These are phyloP conservation scores for Quercus agrifolia DNA, from an alignment of 306 rosid genomes.

Conservation along the genomic window DNA sequence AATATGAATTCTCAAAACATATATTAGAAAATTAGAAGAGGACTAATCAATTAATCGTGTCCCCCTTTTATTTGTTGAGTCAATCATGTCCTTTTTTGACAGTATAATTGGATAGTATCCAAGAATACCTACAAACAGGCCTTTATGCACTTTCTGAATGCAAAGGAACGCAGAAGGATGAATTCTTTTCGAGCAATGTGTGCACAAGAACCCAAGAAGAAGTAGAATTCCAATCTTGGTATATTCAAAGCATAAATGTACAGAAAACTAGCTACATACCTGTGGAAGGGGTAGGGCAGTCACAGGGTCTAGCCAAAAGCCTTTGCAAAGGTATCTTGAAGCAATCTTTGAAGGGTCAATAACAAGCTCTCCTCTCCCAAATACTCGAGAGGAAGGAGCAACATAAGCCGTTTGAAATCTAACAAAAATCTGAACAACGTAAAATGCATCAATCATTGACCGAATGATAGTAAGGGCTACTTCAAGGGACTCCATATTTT, in stretches of 20 bases:
- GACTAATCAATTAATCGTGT: background rate
- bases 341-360: constrained; percentile 55
- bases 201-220: background rate
- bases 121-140: background rate
- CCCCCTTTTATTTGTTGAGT: too few species aligned
- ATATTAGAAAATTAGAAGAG: background rate
- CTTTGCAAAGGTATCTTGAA: constrained; percentile 38
- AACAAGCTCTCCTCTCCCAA: constrained; percentile 65
- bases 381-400: constrained; percentile 62
- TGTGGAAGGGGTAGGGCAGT: constrained; percentile 67
- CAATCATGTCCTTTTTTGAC: background rate
- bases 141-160: background rate
- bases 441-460: constrained; percentile 49
- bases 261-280: constrained; percentile 24
- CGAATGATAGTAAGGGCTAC: constrained; percentile 47
- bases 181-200: background rate
- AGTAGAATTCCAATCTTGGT: background rate
- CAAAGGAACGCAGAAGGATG: background rate
- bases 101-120: background rate
- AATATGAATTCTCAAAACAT: background rate
- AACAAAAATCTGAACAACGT: constrained; percentile 47
- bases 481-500: constrained; percentile 28
- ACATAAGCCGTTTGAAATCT: constrained; percentile 53
- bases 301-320: constrained; percentile 53
- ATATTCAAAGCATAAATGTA: background rate